Evolutionary conservation across 768 basidiomycete genomes (phyloP), one percentile per base, ranked within the genome.

Genomic region (Coprinopsis marcescibilis): DNA sequence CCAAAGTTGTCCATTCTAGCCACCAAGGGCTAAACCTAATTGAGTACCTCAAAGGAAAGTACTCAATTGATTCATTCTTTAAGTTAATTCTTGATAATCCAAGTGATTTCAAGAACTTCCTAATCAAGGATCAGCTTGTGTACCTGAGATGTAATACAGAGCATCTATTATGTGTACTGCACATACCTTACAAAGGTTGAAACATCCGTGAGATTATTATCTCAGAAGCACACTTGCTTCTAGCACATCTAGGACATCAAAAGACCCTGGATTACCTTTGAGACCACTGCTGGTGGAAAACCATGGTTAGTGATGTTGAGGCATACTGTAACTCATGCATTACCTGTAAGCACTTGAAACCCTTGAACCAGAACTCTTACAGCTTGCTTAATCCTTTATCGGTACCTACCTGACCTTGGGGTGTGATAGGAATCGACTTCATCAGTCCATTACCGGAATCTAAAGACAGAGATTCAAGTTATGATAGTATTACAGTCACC

Each of bases 281-380:
- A 2, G 58, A 67, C 21, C 35, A 65, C 21, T 60, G 66, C 6
- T 71, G 69, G 68, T 71, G 70, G 70, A 63, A 62, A 20, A 46
- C 53, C 0, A 58, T 72, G 50, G 52, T 48, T 0, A 3, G 19
- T 0, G 66, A 71, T 25, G 43, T 59, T 0, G 17, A 47, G 0
- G 33, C 37, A 0, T 69, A 45, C 39, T 67, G 65, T 57, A 59
- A 65, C 54, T 4, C 64, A 53, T 54, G 58, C 21, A 37, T 42
- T 14, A 43, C 19, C 20, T 58, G 59, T 27, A 42, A 42, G 10
- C 34, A 24, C 10, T 37, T 20, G 1, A 62, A 60, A 20, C 48
- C n/a, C n/a, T n/a, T n/a, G n/a, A n/a, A n/a, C n/a, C n/a, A n/a
- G n/a, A n/a, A n/a, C n/a, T n/a, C n/a, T n/a, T n/a, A n/a, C n/a